phyloP scores from a whole-genome alignment of 140 eudicot species.

The Stevia rebaudiana region DNA sequence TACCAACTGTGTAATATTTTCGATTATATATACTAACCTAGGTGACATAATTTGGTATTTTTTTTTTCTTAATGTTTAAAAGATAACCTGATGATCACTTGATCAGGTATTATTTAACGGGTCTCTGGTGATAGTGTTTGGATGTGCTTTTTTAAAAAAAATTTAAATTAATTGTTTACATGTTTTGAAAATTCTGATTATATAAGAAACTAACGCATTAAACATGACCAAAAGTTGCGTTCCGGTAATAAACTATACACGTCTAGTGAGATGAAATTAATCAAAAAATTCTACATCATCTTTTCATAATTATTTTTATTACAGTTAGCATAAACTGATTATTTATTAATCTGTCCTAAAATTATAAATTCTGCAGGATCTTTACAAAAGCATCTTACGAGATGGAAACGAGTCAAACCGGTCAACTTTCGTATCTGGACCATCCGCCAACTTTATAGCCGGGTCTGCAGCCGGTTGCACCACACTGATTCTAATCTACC shows the following conservation, averaged over 20 bases:
- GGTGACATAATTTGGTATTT: neutral
- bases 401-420: slow-evolving; percentile 30
- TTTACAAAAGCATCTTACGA: slow-evolving; percentile 64
- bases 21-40: neutral
- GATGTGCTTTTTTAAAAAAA: neutral
- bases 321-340: neutral
- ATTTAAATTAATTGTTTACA: neutral
- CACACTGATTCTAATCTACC: slow-evolving; percentile 74
- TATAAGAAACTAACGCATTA: neutral
- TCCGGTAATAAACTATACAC: neutral
- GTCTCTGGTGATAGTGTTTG: neutral
- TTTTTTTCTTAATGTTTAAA: neutral
- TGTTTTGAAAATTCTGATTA: neutral
- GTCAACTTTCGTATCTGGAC: slow-evolving; percentile 49
- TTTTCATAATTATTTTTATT: neutral
- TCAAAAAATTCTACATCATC: neutral
- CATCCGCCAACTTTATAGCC: slow-evolving; percentile 78
- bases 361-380: slow-evolving; percentile 47
- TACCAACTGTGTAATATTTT: too few species aligned
- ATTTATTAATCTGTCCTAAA: neutral
- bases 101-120: neutral
- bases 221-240: neutral
- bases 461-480: slow-evolving; percentile 98
- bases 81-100: neutral
- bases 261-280: neutral